These are phyloP conservation scores for Phoenix roebelenii DNA, from an alignment of 176 grass and related monocot species.

Conservation along the genomic window DNA sequence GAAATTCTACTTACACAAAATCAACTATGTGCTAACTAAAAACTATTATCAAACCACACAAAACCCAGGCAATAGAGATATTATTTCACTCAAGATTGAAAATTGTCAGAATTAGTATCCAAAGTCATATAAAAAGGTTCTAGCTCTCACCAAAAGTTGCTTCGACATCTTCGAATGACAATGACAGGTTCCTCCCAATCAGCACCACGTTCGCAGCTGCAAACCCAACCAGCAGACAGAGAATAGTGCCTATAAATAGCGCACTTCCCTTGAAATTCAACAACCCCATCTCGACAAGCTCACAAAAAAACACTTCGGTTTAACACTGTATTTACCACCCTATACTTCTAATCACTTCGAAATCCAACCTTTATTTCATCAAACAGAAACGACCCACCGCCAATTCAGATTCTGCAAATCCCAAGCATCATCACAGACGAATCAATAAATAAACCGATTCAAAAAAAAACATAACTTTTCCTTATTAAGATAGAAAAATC, in stretches of 20 bases:
- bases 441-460: constrained; percentile 12
- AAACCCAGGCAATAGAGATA: background rate
- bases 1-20: no score
- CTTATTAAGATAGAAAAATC: background rate
- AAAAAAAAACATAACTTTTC: background rate
- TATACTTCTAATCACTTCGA: constrained; percentile 10
- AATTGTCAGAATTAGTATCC: constrained; percentile 1
- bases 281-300: background rate
- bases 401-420: constrained; percentile 24
- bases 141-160: constrained; percentile 59
- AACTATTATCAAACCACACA: background rate
- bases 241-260: constrained; percentile 23
- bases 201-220: constrained; percentile 71
- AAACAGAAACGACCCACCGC: background rate
- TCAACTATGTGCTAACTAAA: no score
- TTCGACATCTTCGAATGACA: constrained; percentile 54
- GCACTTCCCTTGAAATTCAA: constrained; percentile 15
- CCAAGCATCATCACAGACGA: constrained; percentile 7
- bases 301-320: constrained; percentile 15
- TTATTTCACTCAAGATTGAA: background rate
- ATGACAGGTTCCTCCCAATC: constrained; percentile 61
- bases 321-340: background rate
- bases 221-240: constrained; percentile 36
- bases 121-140: constrained; percentile 2
- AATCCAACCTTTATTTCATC: constrained; percentile 8